Base-by-base conservation (phyloP, 345 rosid genomes). In the Erodium maritimum region DNA sequence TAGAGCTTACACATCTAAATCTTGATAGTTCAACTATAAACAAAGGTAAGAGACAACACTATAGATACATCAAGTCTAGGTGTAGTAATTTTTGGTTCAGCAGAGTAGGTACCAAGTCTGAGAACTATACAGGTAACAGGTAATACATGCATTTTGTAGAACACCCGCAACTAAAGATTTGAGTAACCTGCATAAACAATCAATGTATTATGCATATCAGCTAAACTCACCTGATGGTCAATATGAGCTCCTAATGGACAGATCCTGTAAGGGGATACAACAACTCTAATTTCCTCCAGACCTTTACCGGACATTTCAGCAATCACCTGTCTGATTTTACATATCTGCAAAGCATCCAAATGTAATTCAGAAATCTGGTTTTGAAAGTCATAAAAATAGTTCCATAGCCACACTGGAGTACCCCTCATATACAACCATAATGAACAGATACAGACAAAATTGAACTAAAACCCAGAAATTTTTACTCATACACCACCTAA, bases 211-310 rank as follows among this genome's bases (percentile, higher is more conserved):
- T 23, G 17, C 2, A 22, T 20, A 5, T 18, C 10, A 52, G 60
- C 21, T 0, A 57, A 61, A 64, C 65, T 12, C 42, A 86, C 98
- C 93, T 91, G 99, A 65, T 86, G 99, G 80, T 91, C 99, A 60
- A 86, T 83, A 69, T 82, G 96, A 73, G 99, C 99, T 61, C 96
- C 99, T 68, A 91, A 66, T 25, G 99, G 96, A 78, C 96, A 91
- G 45, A 91, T 88, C 68, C 96, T 81, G 62, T 88, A 82, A 57
- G 99, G 96, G 51, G 99, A 79, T 13, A 79, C 79, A n/a, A 79
- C 95, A 29, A 86, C 77, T 46, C 80, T 80, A 71, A 85, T 90
- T 54, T 84, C 86, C 54, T 56, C 80, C 1, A 62, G 57, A 53
- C 61, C 67, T 72, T 60, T 78, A 66, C 91, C 91, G 24, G 80